A percentile compares a stretch with the other conserved stretches of the same genome.
phyloP scores from a whole-genome alignment of 176 grass and related monocot species.

The Cenchrus purpureus region DNA sequence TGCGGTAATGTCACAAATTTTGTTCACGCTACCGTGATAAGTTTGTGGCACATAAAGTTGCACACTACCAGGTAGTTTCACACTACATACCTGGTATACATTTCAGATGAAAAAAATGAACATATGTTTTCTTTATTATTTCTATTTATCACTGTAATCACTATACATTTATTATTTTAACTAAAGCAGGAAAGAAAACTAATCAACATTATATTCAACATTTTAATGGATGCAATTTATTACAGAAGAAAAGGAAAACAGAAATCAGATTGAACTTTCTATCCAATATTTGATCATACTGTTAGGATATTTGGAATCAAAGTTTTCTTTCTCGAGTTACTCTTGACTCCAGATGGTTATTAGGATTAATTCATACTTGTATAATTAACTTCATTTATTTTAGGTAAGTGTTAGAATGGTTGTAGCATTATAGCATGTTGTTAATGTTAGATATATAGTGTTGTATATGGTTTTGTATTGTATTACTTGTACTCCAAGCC shows the following conservation, averaged over 20 bases:
- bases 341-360: background rate
- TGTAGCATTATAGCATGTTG: conserved; percentile 9
- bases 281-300: background rate
- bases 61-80: too few species aligned
- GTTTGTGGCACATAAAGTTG: conserved; percentile 79
- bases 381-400: background rate
- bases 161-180: background rate
- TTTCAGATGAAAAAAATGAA: background rate
- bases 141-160: background rate
- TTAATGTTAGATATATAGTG: background rate
- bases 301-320: background rate
- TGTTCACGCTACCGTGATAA: conserved; percentile 77
- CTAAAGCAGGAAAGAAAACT: background rate
- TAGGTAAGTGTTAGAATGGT: background rate
- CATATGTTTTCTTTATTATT: conserved; percentile 2
- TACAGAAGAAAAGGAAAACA: background rate
- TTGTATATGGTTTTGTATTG: too few species aligned
- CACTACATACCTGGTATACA: too few species aligned
- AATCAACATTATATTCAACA: background rate
- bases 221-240: background rate
- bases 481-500: too few species aligned
- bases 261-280: conserved; percentile 6
- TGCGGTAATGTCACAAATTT: conserved; percentile 80
- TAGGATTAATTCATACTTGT: conserved; percentile 7
- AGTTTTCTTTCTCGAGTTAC: background rate